Conservation (phyloP, 495 filamentous ascomycete genomes). For the Filosporella fistucella region DNA sequence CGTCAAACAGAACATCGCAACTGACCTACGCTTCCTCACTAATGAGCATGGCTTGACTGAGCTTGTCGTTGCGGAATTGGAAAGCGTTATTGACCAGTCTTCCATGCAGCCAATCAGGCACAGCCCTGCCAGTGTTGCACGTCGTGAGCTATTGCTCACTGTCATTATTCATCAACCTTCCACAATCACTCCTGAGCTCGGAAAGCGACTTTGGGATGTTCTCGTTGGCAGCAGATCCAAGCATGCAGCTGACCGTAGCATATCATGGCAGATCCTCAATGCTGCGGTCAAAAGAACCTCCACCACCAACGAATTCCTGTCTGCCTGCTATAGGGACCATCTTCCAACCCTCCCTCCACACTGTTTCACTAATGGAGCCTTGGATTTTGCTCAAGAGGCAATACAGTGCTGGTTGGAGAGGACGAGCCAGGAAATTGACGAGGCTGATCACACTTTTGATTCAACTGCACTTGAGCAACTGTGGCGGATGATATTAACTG, state of each 20-base stretch:
- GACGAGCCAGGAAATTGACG: conserved; percentile 7
- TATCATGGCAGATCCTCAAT: conserved; percentile 63
- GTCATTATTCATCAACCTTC: conserved; percentile 56
- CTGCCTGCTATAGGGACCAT: conserved; percentile 60
- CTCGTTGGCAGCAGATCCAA: conserved; percentile 58
- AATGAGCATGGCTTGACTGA: conserved; percentile 38
- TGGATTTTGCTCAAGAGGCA: conserved; percentile 55
- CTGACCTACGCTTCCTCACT: conserved; percentile 33
- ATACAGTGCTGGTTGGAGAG: conserved; percentile 18
- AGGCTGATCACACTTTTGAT: conserved; percentile 41
- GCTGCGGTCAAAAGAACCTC: conserved; percentile 38
- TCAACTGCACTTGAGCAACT: conserved; percentile 69
- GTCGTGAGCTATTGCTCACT: conserved; percentile 51
- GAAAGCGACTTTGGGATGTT: conserved; percentile 59
- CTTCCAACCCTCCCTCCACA: conserved; percentile 57
- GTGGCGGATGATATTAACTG: conserved; percentile 77
- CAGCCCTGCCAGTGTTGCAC: conserved; percentile 42
- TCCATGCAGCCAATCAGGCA: conserved; percentile 24
- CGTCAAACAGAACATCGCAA: conserved; percentile 31
- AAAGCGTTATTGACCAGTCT: conserved; percentile 26
- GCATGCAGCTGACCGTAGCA: conserved; percentile 49
- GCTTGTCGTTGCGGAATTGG: conserved; percentile 45
- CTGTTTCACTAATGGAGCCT: conserved; percentile 60
- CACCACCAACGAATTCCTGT: conserved; percentile 57
- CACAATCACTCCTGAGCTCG: conserved; percentile 56